Conservation (phyloP, 768 basidiomycete genomes). For the Leccinellum luteum region DNA sequence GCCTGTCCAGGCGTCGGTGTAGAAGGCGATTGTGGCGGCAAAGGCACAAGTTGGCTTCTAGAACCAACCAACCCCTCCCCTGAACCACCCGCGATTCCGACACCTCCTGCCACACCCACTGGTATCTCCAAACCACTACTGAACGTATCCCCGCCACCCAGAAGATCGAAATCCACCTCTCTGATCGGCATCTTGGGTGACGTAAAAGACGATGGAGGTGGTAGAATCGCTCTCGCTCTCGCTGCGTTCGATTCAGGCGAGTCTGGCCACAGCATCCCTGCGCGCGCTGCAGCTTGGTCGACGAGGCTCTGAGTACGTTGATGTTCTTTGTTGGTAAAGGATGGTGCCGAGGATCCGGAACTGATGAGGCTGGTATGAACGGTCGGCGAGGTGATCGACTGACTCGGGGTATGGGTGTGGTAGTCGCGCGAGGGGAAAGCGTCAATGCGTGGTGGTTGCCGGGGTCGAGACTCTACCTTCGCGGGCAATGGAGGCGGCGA, state of each 20-base stretch:
- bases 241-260: slow-evolving; percentile 16
- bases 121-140: background rate
- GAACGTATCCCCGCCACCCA: slow-evolving; percentile 12
- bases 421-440: slow-evolving; percentile 9
- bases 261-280: slow-evolving; percentile 40
- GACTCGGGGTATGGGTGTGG: slow-evolving; percentile 21
- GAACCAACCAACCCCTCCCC: slow-evolving; percentile 2
- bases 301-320: slow-evolving; percentile 58
- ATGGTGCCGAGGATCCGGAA: slow-evolving; percentile 1
- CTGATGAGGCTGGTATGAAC: slow-evolving; percentile 15
- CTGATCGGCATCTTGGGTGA: slow-evolving; percentile 1
- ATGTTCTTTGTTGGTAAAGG: slow-evolving; percentile 44
- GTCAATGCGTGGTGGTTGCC: slow-evolving; percentile 10
- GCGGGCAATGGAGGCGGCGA: slow-evolving; percentile 46
- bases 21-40: slow-evolving; percentile 14
- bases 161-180: slow-evolving; percentile 15
- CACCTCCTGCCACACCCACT: background rate
- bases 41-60: slow-evolving; percentile 14
- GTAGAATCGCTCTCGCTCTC: slow-evolving; percentile 28
- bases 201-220: slow-evolving; percentile 18
- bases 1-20: slow-evolving; percentile 14
- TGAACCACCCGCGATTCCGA: background rate
- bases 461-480: slow-evolving; percentile 24
- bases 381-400: slow-evolving; percentile 11
- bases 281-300: slow-evolving; percentile 51